These are phyloP conservation scores for Mollisia scopiformis DNA, from an alignment of 2,329 filamentous ascomycete species.

Conservation along the genomic window DNA sequence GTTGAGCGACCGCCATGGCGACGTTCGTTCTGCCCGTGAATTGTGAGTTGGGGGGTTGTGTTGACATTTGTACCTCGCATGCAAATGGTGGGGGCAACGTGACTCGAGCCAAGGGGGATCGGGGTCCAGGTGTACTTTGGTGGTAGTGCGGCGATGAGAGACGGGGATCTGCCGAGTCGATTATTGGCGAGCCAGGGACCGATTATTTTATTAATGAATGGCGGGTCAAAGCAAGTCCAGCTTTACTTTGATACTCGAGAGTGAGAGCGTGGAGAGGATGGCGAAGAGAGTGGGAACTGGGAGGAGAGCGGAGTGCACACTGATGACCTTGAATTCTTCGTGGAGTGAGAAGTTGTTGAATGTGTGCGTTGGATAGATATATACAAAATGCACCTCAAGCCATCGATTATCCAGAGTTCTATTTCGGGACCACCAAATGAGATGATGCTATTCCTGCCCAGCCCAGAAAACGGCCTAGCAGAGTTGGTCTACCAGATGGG, in stretches of 20 bases:
- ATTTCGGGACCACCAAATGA: slow-evolving; percentile 43
- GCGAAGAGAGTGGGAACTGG: slow-evolving; percentile 20
- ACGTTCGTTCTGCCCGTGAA: slow-evolving; percentile 41
- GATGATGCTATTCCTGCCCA: slow-evolving; percentile 44
- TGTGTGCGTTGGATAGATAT: slow-evolving; percentile 31
- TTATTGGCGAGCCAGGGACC: slow-evolving; percentile 39
- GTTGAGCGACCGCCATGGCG: slow-evolving; percentile 62
- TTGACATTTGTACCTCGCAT: slow-evolving; percentile 58
- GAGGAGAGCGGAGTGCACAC: slow-evolving; percentile 28
- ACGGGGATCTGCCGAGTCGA: slow-evolving; percentile 30
- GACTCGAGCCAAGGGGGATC: slow-evolving; percentile 32
- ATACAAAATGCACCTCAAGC: slow-evolving; percentile 31
- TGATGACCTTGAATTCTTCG: slow-evolving; percentile 32
- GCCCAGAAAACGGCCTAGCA: slow-evolving; percentile 34
- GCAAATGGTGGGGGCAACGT: slow-evolving; percentile 35
- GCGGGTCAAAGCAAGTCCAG: slow-evolving; percentile 40
- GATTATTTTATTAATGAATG: slow-evolving; percentile 47
- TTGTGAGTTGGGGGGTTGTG: slow-evolving; percentile 62
- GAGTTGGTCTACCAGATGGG: slow-evolving; percentile 20
- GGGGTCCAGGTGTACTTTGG: slow-evolving; percentile 24
- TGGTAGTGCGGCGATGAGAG: slow-evolving; percentile 30
- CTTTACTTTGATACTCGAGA: slow-evolving; percentile 34
- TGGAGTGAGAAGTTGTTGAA: slow-evolving; percentile 22
- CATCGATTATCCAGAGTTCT: slow-evolving; percentile 43
- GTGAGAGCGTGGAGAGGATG: slow-evolving; percentile 16